Evolutionary conservation across 305 asterid genomes (phyloP).

Genomic region (Fraxinus sp.): DNA sequence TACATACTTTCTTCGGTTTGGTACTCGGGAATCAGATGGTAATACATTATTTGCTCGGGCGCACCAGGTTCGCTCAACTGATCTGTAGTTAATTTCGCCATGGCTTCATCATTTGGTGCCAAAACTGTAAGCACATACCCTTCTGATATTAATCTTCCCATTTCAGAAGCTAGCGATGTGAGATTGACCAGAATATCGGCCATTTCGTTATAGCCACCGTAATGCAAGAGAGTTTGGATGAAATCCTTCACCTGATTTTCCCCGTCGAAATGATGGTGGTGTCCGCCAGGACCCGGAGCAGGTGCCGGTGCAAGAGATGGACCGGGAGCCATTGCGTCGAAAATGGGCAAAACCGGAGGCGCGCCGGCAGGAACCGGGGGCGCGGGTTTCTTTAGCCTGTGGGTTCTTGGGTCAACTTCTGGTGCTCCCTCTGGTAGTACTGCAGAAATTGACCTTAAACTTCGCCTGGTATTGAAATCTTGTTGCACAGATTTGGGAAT

Average conservation of each 20-base stretch:
- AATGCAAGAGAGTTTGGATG: conserved; percentile 74
- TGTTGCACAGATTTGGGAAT: conserved; percentile 82
- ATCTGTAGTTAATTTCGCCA: conserved; percentile 88
- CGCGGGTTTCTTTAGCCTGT: conserved; percentile 59
- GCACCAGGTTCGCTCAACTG: conserved; percentile 87
- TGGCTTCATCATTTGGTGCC: conserved; percentile 91
- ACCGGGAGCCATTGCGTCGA: conserved; percentile 86
- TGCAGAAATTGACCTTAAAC: conserved; percentile 66
- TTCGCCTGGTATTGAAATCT: conserved; percentile 73
- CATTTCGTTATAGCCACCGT: conserved; percentile 88
- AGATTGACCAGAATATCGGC: conserved; percentile 82
- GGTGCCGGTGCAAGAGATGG: conserved; percentile 94
- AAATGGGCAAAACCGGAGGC: conserved; percentile 69
- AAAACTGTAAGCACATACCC: conserved; percentile 79
- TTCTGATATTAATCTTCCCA: conserved; percentile 88
- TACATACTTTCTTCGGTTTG: conserved; percentile 97
- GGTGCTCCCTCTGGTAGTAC: conserved; percentile 87
- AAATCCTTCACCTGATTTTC: conserved; percentile 84
- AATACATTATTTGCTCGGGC: conserved; percentile 88
- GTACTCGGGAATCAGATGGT: conserved; percentile 78
- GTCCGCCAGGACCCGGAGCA: conserved; percentile 95
- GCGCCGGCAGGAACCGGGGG: conserved; percentile 58
- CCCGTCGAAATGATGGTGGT: conserved; percentile 87
- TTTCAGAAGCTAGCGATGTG: conserved; percentile 80
- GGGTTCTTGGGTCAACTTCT: conserved; percentile 83